phyloP scores from a whole-genome alignment of 768 basidiomycete genomes.

The Mrakia frigida region DNA sequence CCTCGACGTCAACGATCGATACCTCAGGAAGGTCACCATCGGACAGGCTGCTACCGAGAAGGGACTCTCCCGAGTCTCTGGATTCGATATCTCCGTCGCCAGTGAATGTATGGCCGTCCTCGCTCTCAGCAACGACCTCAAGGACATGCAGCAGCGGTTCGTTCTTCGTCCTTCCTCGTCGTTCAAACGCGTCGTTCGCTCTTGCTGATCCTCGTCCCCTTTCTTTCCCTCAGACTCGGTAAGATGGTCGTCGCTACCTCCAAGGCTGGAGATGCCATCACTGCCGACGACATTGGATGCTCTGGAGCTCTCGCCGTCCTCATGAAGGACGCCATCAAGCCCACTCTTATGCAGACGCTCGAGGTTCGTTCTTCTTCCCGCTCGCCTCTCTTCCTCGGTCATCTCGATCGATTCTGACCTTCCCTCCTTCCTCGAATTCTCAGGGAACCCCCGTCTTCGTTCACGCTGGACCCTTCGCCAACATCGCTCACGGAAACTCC shows the following conservation, averaged over 20 bases:
- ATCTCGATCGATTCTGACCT: not conserved
- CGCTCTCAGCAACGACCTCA: constrained; percentile 76
- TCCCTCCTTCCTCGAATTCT: not conserved
- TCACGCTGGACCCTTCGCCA: constrained; percentile 97
- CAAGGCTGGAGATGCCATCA: constrained; percentile 83
- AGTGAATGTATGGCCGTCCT: constrained; percentile 98
- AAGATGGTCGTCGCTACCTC: constrained; percentile 95
- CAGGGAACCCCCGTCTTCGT: constrained; percentile 95
- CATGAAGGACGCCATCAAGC: constrained; percentile 98
- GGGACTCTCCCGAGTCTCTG: constrained; percentile 79
- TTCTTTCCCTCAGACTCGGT: constrained; percentile 53
- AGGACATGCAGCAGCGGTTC: constrained; percentile 78
- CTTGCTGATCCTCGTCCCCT: not conserved
- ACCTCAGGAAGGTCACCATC: constrained; percentile 86
- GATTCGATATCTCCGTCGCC: constrained; percentile 95
- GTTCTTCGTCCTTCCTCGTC: not conserved
- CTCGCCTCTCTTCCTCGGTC: not conserved
- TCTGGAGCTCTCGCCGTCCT: constrained; percentile 92
- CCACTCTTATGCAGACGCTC: constrained; percentile 96
- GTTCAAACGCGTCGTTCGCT: not conserved
- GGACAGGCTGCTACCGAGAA: constrained; percentile 87
- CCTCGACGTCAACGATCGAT: constrained; percentile 92
- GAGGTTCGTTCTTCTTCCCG: constrained; percentile 47
- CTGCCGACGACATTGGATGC: constrained; percentile 92
- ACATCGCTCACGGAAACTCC: constrained; percentile 96